Conservation (phyloP, 257 asterid genomes). For the Forsythia suspensa region DNA sequence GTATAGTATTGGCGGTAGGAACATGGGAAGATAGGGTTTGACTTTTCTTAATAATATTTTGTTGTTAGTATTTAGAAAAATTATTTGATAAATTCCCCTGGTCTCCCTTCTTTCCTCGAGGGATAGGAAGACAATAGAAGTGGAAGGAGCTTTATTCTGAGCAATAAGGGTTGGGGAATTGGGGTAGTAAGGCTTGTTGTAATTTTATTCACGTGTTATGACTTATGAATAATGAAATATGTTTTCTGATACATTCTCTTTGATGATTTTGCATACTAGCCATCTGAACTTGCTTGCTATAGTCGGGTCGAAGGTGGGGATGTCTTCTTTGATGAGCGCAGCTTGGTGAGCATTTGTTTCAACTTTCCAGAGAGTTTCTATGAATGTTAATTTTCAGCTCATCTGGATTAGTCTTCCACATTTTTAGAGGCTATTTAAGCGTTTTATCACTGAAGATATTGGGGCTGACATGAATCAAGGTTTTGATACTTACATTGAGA, state of each 20-base stretch:
- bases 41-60: constrained; percentile 6
- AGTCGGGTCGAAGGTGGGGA: constrained; percentile 96
- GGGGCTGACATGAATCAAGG: constrained; percentile 94
- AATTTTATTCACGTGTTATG: not conserved
- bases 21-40: constrained; percentile 4
- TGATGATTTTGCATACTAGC: constrained; percentile 51
- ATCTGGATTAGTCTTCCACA: constrained; percentile 20
- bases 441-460: constrained; percentile 83
- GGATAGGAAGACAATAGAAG: not conserved
- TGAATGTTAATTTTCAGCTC: constrained; percentile 18
- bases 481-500: constrained; percentile 70
- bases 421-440: constrained; percentile 86
- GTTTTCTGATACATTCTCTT: constrained; percentile 25
- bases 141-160: not conserved
- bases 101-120: not conserved
- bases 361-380: constrained; percentile 12
- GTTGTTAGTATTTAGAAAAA: not conserved
- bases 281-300: constrained; percentile 96
- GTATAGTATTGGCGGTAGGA: not conserved
- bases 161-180: not conserved
- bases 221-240: constrained; percentile 10
- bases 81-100: not conserved
- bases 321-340: constrained; percentile 89
- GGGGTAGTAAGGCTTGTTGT: not conserved
- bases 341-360: constrained; percentile 69